Conservation (phyloP, 768 basidiomycete genomes). For the Leucogyrophana mollusca region DNA sequence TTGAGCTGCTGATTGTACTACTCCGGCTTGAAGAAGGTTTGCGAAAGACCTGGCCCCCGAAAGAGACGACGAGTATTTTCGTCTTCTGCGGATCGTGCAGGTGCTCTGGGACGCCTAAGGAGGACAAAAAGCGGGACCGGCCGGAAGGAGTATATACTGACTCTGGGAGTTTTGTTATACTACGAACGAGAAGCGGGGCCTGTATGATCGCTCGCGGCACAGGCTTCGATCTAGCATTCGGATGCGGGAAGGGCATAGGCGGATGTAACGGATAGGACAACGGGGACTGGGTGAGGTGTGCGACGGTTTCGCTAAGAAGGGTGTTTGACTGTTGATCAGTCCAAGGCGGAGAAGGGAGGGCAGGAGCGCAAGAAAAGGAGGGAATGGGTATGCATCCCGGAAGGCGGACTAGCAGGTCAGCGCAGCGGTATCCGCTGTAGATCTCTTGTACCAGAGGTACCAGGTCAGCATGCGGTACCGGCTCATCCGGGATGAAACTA, state of each 20-base stretch:
- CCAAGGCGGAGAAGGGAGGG: conserved; percentile 65
- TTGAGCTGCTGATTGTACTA: conserved; percentile 33
- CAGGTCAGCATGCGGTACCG: conserved; percentile 48
- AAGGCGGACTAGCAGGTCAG: conserved; percentile 66
- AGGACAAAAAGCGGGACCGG: conserved; percentile 50
- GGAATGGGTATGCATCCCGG: conserved; percentile 79
- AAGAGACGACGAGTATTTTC: conserved; percentile 74
- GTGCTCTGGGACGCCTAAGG: conserved; percentile 56
- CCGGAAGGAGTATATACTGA: conserved; percentile 53
- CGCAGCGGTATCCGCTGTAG: conserved; percentile 63
- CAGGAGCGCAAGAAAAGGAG: conserved; percentile 53
- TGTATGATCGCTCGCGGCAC: conserved; percentile 39
- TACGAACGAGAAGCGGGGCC: conserved; percentile 72
- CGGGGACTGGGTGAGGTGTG: conserved; percentile 35
- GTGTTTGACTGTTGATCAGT: conserved; percentile 46
- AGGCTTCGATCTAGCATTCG: conserved; percentile 15
- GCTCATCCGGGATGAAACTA: conserved; percentile 47
- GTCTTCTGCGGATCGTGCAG: conserved; percentile 45
- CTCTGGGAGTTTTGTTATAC: conserved; percentile 36
- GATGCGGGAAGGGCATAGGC: conserved; percentile 37
- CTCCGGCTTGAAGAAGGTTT: conserved; percentile 37
- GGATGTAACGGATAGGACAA: conserved; percentile 36
- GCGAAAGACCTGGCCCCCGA: conserved; percentile 75
- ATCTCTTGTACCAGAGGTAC: conserved; percentile 65
- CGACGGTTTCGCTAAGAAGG: conserved; percentile 46